Evolutionary conservation across 106 monocot species (phyloP), one percentile per base, ranked within the genome.

Genomic region (Dioscorea alata): DNA sequence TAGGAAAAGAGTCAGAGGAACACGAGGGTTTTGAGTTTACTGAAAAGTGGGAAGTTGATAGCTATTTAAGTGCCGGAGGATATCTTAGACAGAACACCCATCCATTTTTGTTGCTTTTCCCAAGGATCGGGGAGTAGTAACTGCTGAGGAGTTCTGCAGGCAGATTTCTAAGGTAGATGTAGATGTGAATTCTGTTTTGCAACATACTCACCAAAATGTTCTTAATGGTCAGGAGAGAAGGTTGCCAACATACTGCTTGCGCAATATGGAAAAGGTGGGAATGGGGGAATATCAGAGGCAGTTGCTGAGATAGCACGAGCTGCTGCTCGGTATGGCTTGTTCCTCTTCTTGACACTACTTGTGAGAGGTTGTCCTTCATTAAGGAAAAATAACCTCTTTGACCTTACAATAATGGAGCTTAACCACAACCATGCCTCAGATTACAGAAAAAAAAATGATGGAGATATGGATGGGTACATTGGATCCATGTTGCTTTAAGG

Each of bases 211-310:
- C 82, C 93, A 48, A 93, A 90, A 75, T 93, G 90, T 79, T 88
- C 93, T 56, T 93, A 79, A 76, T 79, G 90, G 13, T 99, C 99
- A 31, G 87, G 93, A 56, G 93, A 99, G 68, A 99, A 99, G 99
- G 99, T 90, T 52, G 99, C 99, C 23, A 99, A 99, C 73, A 99
- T 99, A 82, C 68, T 99, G 52, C 99, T 99, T 78, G 99, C 93
- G 49, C 90, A 99, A 84, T 90, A 93, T 73, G 88, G 99, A 48
- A 80, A 90, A 72, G 93, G 90, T 42, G 90, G 90, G 8, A 79
- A 80, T 64, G 78, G 90, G 19, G 93, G 86, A 65, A 22, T 93
- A 62, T 61, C 81, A 23, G 99, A 93, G 66, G 99, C 99, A 34
- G 89, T 90, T 70, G 90, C 90, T 28, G 99, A 93, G 56, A 99